Percentiles rank a stretch among this genome's conserved stretches.
Conservation (phyloP, 106 monocot genomes). For the Alisma plantagoaquatica region DNA sequence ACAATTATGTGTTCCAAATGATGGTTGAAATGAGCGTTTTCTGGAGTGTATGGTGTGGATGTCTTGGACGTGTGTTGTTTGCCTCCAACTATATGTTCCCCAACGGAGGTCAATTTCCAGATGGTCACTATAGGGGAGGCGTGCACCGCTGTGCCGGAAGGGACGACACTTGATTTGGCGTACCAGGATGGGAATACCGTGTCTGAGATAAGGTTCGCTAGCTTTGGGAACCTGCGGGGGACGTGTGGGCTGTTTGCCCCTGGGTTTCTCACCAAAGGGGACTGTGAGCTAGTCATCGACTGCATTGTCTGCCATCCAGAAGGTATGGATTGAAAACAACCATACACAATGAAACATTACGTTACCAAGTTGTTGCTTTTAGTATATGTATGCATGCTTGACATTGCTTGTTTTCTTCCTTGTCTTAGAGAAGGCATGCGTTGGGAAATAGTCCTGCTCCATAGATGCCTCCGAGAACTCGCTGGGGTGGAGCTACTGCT, state of each 20-base stretch:
- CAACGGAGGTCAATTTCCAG: constrained; percentile 3
- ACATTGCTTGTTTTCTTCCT: too few species aligned
- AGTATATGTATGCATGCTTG: neutral
- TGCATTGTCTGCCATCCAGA: neutral
- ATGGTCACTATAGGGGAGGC: neutral
- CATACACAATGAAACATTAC: neutral
- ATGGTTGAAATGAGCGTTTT: too few species aligned
- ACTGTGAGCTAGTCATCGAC: neutral
- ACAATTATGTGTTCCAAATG: too few species aligned
- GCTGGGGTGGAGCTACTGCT: neutral
- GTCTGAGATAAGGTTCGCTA: neutral
- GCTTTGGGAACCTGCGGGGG: neutral
- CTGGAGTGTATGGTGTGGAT: too few species aligned
- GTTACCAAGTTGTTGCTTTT: neutral
- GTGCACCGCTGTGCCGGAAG: neutral
- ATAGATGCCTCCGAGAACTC: neutral
- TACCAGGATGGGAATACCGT: neutral
- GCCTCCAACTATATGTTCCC: too few species aligned
- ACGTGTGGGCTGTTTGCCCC: neutral
- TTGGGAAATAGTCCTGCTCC: neutral
- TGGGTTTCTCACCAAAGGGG: neutral
- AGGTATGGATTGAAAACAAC: neutral
- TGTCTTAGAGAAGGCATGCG: constrained; percentile 2
- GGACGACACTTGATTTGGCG: neutral
- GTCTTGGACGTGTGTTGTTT: too few species aligned